Evolutionary conservation across 108 stramenopile genomes (phyloP).

Genomic region (Hondaea fermentalgiana): DNA sequence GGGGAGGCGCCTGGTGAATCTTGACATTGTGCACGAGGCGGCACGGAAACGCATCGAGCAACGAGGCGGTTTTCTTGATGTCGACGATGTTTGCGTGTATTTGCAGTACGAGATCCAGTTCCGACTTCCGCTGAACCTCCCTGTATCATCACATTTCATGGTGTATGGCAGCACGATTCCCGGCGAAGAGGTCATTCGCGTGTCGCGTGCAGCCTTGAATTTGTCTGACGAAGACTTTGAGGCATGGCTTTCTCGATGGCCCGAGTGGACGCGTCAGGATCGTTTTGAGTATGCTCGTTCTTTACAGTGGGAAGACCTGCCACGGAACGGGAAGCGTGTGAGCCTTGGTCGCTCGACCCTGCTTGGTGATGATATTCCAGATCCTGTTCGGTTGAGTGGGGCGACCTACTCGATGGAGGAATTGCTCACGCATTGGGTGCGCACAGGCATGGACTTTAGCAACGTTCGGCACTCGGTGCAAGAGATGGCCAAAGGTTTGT

Average conservation of each 20-base stretch:
- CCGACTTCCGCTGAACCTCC: background rate
- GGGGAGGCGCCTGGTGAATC: background rate
- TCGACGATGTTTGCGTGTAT: background rate
- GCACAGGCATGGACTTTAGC: background rate
- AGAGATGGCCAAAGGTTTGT: background rate
- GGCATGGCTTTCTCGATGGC: background rate
- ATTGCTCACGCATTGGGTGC: background rate
- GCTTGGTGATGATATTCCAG: background rate
- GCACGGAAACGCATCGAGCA: background rate
- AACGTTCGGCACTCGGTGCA: background rate
- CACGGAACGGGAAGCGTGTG: background rate
- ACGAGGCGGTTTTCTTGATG: background rate
- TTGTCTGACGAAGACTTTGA: background rate
- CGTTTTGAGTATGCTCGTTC: background rate
- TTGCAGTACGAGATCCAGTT: background rate
- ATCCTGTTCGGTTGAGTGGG: background rate
- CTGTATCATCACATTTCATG: background rate
- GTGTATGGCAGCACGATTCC: background rate
- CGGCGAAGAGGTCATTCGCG: background rate
- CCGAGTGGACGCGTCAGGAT: constrained; percentile 1
- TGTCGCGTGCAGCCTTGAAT: background rate
- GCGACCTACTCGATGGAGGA: background rate
- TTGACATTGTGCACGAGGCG: background rate
- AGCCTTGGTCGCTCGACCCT: background rate
- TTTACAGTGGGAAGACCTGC: background rate